Percentiles rank a stretch among this genome's conserved stretches.
Conservation (phyloP, 148 eudicot genomes). For the Linanthus parryae region DNA sequence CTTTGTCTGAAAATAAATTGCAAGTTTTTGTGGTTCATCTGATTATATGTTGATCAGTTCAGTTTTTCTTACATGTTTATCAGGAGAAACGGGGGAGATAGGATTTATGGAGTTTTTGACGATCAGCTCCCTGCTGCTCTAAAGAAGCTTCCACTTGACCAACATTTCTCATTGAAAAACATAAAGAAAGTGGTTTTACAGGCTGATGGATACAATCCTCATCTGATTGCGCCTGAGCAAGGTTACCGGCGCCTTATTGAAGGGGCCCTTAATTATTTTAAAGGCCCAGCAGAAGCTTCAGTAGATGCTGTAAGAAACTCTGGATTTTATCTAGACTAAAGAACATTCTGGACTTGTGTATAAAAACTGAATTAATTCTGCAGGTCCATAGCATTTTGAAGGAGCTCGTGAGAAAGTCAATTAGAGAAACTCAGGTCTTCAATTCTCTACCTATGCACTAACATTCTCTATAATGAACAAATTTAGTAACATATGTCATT, state of each 20-base stretch:
- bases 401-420: conserved; percentile 71
- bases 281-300: conserved; percentile 73
- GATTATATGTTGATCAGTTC: neutral
- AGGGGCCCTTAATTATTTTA: conserved; percentile 45
- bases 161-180: conserved; percentile 55
- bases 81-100: conserved; percentile 77
- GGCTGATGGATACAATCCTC: conserved; percentile 91
- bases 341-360: neutral
- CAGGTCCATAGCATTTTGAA: conserved; percentile 64
- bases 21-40: neutral
- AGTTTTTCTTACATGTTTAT: conserved; percentile 9
- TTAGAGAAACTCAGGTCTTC: conserved; percentile 66
- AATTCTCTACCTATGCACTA: neutral
- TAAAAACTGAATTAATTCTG: neutral
- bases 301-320: conserved; percentile 65
- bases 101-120: conserved; percentile 60
- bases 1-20: neutral
- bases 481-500: neutral
- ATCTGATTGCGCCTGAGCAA: conserved; percentile 80
- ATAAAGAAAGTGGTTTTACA: conserved; percentile 61
- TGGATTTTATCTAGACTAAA: neutral
- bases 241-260: conserved; percentile 87
- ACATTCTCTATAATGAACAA: neutral
- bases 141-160: conserved; percentile 62
- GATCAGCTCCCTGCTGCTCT: conserved; percentile 66